phyloP scores from a whole-genome alignment of 2,329 filamentous ascomycete species.

The Aspergillus melleus region DNA sequence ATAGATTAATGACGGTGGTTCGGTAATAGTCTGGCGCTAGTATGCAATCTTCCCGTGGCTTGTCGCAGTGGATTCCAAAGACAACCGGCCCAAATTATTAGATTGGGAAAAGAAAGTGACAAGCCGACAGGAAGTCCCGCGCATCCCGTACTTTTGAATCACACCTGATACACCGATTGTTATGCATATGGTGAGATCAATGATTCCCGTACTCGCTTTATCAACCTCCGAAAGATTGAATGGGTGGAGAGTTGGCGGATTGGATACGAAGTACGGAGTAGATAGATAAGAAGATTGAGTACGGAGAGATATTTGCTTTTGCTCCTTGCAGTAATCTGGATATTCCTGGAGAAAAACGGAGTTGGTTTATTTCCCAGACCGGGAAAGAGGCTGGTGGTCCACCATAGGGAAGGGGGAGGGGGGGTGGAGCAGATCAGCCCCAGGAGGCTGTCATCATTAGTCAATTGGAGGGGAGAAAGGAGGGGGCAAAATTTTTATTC shows the following conservation, averaged over 20 bases:
- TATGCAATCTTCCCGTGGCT: slow-evolving; percentile 17
- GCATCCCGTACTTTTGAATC: neutral
- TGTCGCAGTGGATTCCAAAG: slow-evolving; percentile 11
- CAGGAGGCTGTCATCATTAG: slow-evolving; percentile 4
- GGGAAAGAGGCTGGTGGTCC: neutral
- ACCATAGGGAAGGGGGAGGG: neutral
- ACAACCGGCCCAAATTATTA: slow-evolving; percentile 13
- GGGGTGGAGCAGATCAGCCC: slow-evolving; percentile 15
- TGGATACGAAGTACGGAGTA: neutral
- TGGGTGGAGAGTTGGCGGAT: neutral
- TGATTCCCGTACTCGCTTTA: neutral
- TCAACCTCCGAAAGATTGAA: neutral
- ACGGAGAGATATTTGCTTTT: slow-evolving; percentile 2
- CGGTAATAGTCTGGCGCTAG: slow-evolving; percentile 18
- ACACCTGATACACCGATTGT: neutral
- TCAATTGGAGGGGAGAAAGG: neutral
- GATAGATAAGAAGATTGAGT: slow-evolving; percentile 4
- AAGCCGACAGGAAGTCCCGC: neutral
- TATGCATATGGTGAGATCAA: neutral
- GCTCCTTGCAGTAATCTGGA: slow-evolving; percentile 19
- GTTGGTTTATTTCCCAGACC: slow-evolving; percentile 5
- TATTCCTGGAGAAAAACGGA: slow-evolving; percentile 8
- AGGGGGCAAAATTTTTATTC: neutral
- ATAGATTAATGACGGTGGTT: slow-evolving; percentile 13
- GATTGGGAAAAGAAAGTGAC: slow-evolving; percentile 1